Evolutionary conservation across 2,329 filamentous ascomycete species (phyloP).

Genomic region (Byssochlamys sp.): DNA sequence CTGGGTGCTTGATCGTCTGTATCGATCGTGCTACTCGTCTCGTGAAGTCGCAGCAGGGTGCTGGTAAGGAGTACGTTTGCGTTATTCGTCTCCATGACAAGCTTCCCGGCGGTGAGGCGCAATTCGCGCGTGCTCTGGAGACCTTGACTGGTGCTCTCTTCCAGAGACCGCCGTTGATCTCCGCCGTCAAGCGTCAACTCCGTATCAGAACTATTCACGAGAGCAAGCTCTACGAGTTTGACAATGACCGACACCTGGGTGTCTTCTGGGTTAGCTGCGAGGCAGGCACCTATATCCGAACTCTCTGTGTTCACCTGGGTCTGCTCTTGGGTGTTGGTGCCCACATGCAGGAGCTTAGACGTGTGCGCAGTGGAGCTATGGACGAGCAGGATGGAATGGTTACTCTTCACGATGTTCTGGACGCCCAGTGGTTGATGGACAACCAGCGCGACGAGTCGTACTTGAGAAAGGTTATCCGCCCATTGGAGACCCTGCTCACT

Average conservation of each 20-base stretch:
- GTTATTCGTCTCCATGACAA: constrained; percentile 93
- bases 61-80: constrained; percentile 97
- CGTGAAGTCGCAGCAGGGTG: constrained; percentile 97
- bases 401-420: constrained; percentile 87
- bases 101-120: constrained; percentile 81
- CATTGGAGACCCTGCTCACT: constrained; percentile 81
- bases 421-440: constrained; percentile 92
- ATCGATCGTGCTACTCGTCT: constrained; percentile 94
- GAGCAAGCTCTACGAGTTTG: constrained; percentile 91
- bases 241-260: constrained; percentile 92
- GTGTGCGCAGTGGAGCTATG: constrained; percentile 91
- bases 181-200: constrained; percentile 94
- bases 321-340: constrained; percentile 71
- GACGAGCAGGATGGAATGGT: constrained; percentile 81
- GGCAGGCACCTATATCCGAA: constrained; percentile 96
- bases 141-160: constrained; percentile 93
- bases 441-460: constrained; percentile 92
- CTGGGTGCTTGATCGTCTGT: constrained; percentile 86
- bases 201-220: constrained; percentile 97
- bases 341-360: constrained; percentile 95
- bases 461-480: constrained; percentile 80
- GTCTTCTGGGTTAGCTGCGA: constrained; percentile 99
- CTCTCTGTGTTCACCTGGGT: constrained; percentile 88
- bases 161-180: constrained; percentile 93
- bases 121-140: constrained; percentile 88